A percentile compares a stretch with the other conserved stretches of the same genome.
These are phyloP conservation scores for Didymella segeticola DNA, from an alignment of 2,329 filamentous ascomycete species.

Conservation along the genomic window DNA sequence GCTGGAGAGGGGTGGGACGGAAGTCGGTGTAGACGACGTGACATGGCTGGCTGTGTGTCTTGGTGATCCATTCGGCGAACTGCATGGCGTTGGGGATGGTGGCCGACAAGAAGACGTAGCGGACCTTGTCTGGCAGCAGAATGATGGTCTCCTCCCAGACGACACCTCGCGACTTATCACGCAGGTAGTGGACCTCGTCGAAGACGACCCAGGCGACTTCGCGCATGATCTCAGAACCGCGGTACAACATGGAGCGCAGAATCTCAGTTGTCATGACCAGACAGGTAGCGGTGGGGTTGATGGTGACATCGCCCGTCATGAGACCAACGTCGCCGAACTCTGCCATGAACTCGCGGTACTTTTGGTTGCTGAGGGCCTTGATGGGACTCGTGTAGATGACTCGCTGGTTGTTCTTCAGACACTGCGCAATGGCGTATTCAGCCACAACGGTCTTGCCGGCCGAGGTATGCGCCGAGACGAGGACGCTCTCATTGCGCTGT, in stretches of 20 bases:
- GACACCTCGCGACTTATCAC: constrained; percentile 90
- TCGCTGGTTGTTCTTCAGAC: constrained; percentile 94
- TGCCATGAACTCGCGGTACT: constrained; percentile 93
- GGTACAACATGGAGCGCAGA: constrained; percentile 96
- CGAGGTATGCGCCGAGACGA: constrained; percentile 96
- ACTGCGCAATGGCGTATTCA: constrained; percentile 97
- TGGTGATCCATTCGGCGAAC: constrained; percentile 98
- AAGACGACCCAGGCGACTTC: constrained; percentile 99
- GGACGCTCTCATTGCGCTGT: constrained; percentile 91
- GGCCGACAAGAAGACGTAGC: constrained; percentile 96
- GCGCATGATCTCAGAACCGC: constrained; percentile 98
- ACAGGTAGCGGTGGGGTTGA: constrained; percentile 97
- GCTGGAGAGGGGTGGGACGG: constrained; percentile 92
- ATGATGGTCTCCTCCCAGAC: constrained; percentile 99
- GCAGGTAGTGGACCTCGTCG: constrained; percentile 98
- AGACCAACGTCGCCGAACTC: constrained; percentile 96
- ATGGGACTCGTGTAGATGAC: constrained; percentile 99
- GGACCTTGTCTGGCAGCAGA: constrained; percentile 94
- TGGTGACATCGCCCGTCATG: constrained; percentile 99
- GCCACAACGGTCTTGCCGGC: constrained; percentile 98
- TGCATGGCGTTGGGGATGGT: constrained; percentile 99
- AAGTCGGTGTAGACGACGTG: constrained; percentile 99
- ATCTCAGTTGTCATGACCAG: constrained; percentile 99
- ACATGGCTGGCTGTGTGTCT: constrained; percentile 95
- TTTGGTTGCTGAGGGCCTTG: constrained; percentile 98